A percentile compares a stretch with the other conserved stretches of the same genome.
Conservation (phyloP, 345 rosid genomes). For the Corchorus capsularis region DNA sequence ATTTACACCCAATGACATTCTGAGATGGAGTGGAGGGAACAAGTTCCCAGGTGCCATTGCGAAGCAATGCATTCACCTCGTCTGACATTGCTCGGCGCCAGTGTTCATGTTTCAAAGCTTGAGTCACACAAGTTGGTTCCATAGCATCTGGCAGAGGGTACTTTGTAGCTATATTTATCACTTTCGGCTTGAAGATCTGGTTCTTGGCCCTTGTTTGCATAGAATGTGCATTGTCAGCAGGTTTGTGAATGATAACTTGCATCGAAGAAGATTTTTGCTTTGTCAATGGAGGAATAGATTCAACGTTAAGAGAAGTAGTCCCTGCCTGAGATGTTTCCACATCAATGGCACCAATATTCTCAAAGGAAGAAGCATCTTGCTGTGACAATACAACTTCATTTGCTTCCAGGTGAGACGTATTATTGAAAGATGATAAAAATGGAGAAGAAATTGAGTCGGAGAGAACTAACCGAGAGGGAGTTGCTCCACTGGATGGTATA, state of each 20-base stretch:
- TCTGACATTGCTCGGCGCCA: background rate
- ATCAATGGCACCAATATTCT: too few species aligned
- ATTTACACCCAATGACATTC: background rate
- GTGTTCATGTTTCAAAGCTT: background rate
- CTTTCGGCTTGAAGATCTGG: background rate
- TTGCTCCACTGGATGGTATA: too few species aligned
- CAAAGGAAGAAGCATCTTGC: too few species aligned
- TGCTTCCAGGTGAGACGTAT: too few species aligned
- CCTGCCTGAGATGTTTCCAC: too few species aligned
- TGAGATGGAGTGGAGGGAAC: background rate
- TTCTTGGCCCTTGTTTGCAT: background rate
- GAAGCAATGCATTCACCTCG: background rate
- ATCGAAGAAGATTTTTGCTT: background rate
- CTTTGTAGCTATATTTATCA: background rate
- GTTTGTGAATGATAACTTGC: background rate
- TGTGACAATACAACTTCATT: too few species aligned
- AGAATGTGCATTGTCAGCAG: background rate
- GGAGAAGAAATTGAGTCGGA: too few species aligned
- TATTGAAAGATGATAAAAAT: too few species aligned
- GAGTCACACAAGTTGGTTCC: background rate
- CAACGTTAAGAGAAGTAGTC: too few species aligned
- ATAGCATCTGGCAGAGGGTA: background rate
- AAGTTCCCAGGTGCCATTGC: background rate
- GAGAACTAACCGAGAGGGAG: too few species aligned
- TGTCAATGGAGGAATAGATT: too few species aligned